Evolutionary conservation across 2,329 filamentous ascomycete genomes (phyloP).

Genomic region (Didymella pomorum): DNA sequence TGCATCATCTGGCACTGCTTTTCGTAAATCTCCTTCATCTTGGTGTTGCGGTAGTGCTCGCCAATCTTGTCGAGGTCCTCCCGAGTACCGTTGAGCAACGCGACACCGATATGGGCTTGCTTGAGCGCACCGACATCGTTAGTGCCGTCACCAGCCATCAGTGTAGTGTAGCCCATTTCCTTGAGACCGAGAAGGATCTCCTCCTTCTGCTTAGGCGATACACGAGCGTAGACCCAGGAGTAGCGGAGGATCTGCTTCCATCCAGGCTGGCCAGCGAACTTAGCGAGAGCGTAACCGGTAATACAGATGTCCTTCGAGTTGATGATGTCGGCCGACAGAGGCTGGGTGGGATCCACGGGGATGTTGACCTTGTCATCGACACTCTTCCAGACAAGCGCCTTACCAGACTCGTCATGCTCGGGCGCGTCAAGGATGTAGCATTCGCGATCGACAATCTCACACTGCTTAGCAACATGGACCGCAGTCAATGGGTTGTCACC

Average conservation of each 20-base stretch:
- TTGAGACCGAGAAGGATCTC: slow-evolving; percentile 97
- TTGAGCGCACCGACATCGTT: slow-evolving; percentile 98
- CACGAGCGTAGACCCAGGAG: slow-evolving; percentile 97
- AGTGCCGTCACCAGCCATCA: slow-evolving; percentile 98
- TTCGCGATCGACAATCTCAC: slow-evolving; percentile 97
- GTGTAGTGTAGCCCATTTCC: slow-evolving; percentile 94
- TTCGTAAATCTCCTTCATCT: slow-evolving; percentile 99
- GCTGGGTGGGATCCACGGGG: slow-evolving; percentile 81
- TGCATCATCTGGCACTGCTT: slow-evolving; percentile 93
- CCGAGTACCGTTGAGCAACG: slow-evolving; percentile 90
- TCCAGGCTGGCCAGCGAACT: slow-evolving; percentile 82
- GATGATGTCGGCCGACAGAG: slow-evolving; percentile 82
- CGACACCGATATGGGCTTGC: slow-evolving; percentile 96
- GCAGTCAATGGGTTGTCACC: slow-evolving; percentile 97
- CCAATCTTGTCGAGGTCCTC: slow-evolving; percentile 91
- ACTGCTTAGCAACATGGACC: slow-evolving; percentile 91
- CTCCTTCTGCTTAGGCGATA: slow-evolving; percentile 98
- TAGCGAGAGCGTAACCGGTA: slow-evolving; percentile 90
- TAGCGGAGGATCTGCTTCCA: slow-evolving; percentile 82
- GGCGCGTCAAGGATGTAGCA: slow-evolving; percentile 94
- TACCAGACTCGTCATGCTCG: slow-evolving; percentile 82
- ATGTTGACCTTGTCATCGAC: slow-evolving; percentile 90
- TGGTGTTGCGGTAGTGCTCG: slow-evolving; percentile 91
- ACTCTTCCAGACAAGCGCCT: slow-evolving; percentile 90
- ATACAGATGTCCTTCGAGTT: slow-evolving; percentile 90